Evolutionary conservation across 2,329 filamentous ascomycete species (phyloP), one percentile per base, ranked within the genome.

Genomic region (Clarireedia monteithiana): DNA sequence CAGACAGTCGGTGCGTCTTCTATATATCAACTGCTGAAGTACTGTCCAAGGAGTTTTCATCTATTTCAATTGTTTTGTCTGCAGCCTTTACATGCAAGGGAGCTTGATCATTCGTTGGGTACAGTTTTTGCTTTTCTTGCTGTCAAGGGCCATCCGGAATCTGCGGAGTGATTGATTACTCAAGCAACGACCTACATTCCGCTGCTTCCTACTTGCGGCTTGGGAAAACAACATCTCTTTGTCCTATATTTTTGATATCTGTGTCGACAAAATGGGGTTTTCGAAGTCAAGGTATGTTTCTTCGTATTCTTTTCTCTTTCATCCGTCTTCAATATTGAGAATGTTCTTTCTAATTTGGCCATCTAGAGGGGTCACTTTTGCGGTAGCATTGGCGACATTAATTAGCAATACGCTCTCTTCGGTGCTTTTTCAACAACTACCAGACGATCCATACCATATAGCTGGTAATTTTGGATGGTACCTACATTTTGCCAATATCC

Each of bases 401-500:
- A 54, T 60, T 20, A 60, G 57, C 58, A 70, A 69, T 39, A 59
- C 59, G 20, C 60, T 70, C 48, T 67, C 62, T 10, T 62, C 62
- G 3, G 40, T 66, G 4, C 63, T 70, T 38, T 63, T 68, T 49
- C 57, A 61, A 48, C 66, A 69, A 48, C 63, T 67, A 48, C 69
- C 66, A 47, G 68, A 66, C 53, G 68, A 70, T 53, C 65, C 64
- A 42, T 66, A 65, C 39, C 63, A 65, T 49, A 59, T 70, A 12
- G 66, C 67, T 42, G 58, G 60, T 55, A 62, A 69, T 57, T 71
- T 71, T 30, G 61, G 69, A 5, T 59, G 66, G 44, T 76, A 75
- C 62, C 66, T 73, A 23, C 65, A 71, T 58, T 65, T 74, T 36
- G 71, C 72, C 17, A 69, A 69, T 55, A 59, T 70, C 7, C 63